Base-by-base conservation (phyloP, 2,329 filamentous ascomycete genomes). In the Pseudogymnoascus sp. region DNA sequence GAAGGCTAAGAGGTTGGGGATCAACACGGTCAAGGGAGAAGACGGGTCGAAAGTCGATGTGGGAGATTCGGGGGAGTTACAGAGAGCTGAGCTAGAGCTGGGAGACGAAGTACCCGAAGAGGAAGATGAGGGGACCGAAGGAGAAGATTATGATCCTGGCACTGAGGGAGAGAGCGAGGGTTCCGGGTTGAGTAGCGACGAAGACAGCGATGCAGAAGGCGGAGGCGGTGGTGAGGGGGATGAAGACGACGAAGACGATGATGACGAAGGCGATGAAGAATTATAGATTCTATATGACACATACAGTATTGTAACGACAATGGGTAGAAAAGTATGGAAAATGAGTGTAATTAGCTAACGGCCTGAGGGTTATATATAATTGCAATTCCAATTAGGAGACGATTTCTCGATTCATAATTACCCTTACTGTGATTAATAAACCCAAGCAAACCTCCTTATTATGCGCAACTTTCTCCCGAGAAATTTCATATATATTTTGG, bases 131-230 rank as follows among this genome's bases (percentile, higher is more conserved):
- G 84, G 86, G 58, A 84, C 86, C 62, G 78, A 85, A 4, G 85
- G 87, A 66, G 84, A 88, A 66, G 85, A 88, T 67, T 87, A 87
- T 66, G 83, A 88, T 63, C 85, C 85, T 0, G 69, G 69, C 4
- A 69, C 64, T 64, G 69, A 85, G 4, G 83, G 77, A 0, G 83
- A 85, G 4, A 85, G 82, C 60, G 84, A 82, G 9, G 83, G 84
- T 0, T 82, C 79, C 1, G 83, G 82, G 0, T 70, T 71, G 1
- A 80, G 78, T 33, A 78, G 75, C 58, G 67, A 67, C 8, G 69
- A 70, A 8, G 66, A 67, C 4, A 55, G 52, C 33, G 63, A 63
- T 39, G 63, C 28, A 4, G 55, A 60, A 9, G 63, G n/a, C 11
- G 61, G 49, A 3, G 61, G 30, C 9, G 69, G 69, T 12, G 82